Percentiles rank a stretch among this genome's conserved stretches.
These are phyloP conservation scores for Alternaria arborescens DNA, from an alignment of 2,329 filamentous ascomycete genomes.

Conservation along the genomic window DNA sequence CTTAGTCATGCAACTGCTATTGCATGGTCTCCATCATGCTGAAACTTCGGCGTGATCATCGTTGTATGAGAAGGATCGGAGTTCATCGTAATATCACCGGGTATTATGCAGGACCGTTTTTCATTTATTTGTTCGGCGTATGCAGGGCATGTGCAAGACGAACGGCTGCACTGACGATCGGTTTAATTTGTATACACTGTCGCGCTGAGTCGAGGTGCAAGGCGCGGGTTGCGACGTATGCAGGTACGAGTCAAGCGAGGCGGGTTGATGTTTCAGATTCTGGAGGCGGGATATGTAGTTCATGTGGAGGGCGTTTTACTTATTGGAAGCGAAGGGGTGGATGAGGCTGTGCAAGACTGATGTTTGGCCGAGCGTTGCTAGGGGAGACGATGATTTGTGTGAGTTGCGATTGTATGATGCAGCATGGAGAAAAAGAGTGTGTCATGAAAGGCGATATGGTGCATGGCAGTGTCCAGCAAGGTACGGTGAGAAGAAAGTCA, in stretches of 20 bases:
- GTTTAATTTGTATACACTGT: slow-evolving; percentile 1
- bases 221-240: neutral
- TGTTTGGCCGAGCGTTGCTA: slow-evolving; percentile 6
- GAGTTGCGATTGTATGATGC: neutral
- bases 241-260: slow-evolving; percentile 10
- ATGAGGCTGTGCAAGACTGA: slow-evolving; percentile 4
- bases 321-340: neutral
- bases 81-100: slow-evolving; percentile 1
- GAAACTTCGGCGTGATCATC: neutral
- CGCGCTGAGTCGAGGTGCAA: neutral
- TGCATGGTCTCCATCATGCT: neutral
- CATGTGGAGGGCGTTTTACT: neutral
- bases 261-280: slow-evolving; percentile 4
- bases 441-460: neutral
- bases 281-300: neutral
- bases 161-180: slow-evolving; percentile 1
- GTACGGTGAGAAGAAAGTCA: too few relatives aligned
- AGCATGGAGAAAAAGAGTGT: neutral
- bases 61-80: slow-evolving; percentile 1
- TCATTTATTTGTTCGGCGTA: neutral
- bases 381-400: neutral
- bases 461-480: neutral
- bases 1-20: neutral
- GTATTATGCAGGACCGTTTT: neutral
- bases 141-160: neutral